Evolutionary conservation across 2,329 filamentous ascomycete genomes (phyloP), one percentile per base, ranked within the genome.

Genomic region (Sporothrix luriei): DNA sequence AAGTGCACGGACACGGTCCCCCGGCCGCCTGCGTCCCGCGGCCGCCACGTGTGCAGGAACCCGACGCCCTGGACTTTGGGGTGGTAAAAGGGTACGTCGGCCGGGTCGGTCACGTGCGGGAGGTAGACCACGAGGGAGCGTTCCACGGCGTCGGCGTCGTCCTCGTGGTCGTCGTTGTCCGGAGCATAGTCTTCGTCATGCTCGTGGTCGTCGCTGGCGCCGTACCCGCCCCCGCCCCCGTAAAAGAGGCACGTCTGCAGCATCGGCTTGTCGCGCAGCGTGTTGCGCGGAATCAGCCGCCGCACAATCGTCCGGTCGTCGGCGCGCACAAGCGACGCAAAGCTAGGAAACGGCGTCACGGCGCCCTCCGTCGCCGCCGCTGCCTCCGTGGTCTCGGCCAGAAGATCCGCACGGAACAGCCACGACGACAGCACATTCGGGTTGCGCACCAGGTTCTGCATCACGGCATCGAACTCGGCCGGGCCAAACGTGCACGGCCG

Each of bases 221-320:
- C 75, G 14, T 48, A 40, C 0, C 16, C 57, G 4, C 61, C 51
- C 14, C 2, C 19, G 5, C 67, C 55, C 73, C 76, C 75, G 77
- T 92, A 92, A 72, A 94, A 85, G 69, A 92, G 85, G 78, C 93
- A 97, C 1, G 93, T 97, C 79, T 98, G 94, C 70, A 93, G 85
- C 72, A 97, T 79, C 1, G 90, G 84, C 24, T 83, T 81, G 78
- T 98, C 94, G 33, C 94, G 82, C 68, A 89, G 84, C 2, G 89
- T 87, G 78, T 97, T 97, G 66, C 94, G 85, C 3, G 94, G 94
- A 61, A 97, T 89, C 75, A 97, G 82, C 71, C 85, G 90, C 71
- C 94, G 86, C 9, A 97, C 86, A 24, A 97, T 83, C 1, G 88
- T 88, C 73, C 90, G 88, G 29, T 84, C 82, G 43, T 88, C 81